Conservation (phyloP, 495 filamentous ascomycete genomes). For the Thozetella sp. region DNA sequence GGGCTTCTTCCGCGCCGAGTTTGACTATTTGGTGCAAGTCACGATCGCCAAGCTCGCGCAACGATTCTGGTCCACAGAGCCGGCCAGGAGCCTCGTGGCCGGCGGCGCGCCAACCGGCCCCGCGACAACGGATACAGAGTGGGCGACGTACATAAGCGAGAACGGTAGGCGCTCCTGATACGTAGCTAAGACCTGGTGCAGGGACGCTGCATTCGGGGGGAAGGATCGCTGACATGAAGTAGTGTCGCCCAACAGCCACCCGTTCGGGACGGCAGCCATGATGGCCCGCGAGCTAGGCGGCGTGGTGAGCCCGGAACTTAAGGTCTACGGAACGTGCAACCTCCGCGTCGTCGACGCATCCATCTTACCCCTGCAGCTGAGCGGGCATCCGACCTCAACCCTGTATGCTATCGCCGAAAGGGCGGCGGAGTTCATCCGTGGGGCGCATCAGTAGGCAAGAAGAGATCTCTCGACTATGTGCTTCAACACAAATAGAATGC, state of each 20-base stretch:
- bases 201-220: conserved; percentile 25
- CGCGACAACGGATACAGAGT: conserved; percentile 26
- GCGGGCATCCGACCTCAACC: conserved; percentile 45
- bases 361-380: conserved; percentile 46
- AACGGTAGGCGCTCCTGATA: neutral
- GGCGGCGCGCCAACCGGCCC: conserved; percentile 11
- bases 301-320: conserved; percentile 50
- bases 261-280: conserved; percentile 31
- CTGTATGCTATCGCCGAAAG: conserved; percentile 58
- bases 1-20: conserved; percentile 28
- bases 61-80: conserved; percentile 24
- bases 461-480: too few relatives aligned
- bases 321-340: conserved; percentile 49
- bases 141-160: conserved; percentile 15
- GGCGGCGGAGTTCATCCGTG: conserved; percentile 54
- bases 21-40: conserved; percentile 29
- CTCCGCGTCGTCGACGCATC: conserved; percentile 52
- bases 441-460: too few relatives aligned
- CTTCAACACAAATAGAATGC: too few relatives aligned
- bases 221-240: conserved; percentile 16
- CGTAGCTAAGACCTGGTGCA: neutral
- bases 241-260: conserved; percentile 14
- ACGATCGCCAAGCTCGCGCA: conserved; percentile 20
- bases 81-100: conserved; percentile 14
- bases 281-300: conserved; percentile 33